These are phyloP conservation scores for Entamoeba invadens DNA, from an alignment of 208 protist species.

Conservation along the genomic window DNA sequence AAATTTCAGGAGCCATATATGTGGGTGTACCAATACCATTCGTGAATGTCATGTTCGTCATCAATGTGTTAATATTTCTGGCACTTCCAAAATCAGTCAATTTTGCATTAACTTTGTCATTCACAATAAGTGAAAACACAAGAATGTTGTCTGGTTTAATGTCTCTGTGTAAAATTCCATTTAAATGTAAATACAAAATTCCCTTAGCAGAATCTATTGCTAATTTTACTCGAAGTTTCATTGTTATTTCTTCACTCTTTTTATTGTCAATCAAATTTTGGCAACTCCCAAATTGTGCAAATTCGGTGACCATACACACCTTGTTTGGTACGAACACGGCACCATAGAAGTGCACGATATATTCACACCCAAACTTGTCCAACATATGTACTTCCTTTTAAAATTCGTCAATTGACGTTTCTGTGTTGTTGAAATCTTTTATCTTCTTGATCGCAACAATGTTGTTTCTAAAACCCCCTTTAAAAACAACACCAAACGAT, in stretches of 20 bases:
- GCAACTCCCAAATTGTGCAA: neutral
- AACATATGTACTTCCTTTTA: neutral
- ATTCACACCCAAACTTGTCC: neutral
- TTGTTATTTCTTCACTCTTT: neutral
- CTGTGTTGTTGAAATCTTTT: neutral
- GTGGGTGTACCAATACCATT: neutral
- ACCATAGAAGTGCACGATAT: neutral
- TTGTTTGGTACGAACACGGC: neutral
- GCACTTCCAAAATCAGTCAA: neutral
- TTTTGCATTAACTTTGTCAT: neutral
- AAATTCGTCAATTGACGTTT: neutral
- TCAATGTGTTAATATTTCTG: neutral
- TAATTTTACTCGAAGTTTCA: neutral
- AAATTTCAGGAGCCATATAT: neutral
- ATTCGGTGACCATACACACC: neutral
- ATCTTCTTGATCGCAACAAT: neutral
- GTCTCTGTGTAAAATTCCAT: neutral
- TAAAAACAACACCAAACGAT: neutral
- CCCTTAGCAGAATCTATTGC: neutral
- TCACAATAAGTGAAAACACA: neutral
- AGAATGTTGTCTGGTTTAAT: neutral
- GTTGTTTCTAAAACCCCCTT: neutral
- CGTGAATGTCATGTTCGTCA: neutral
- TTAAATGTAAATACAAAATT: neutral
- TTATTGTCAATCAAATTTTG: neutral